These are phyloP conservation scores for Rosa multiflora DNA, from an alignment of 306 rosid species.

Conservation along the genomic window DNA sequence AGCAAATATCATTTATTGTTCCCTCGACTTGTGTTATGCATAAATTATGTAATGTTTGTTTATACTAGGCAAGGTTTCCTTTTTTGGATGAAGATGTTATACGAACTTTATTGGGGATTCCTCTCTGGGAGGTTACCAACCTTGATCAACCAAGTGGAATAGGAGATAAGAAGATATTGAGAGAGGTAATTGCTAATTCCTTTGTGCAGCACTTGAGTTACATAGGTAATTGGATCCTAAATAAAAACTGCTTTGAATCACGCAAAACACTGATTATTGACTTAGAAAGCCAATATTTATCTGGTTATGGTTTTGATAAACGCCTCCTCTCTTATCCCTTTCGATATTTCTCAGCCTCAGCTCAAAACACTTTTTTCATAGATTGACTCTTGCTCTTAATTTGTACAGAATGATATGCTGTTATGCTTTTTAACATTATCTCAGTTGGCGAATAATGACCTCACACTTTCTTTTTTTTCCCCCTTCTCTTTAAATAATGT, in stretches of 20 bases:
- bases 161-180: slow-evolving; percentile 87
- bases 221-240: background rate
- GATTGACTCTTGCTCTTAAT: background rate
- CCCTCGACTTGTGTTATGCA: slow-evolving; percentile 1
- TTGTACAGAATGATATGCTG: background rate
- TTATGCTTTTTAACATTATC: background rate
- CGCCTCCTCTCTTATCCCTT: background rate
- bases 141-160: slow-evolving; percentile 87
- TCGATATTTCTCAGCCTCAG: background rate
- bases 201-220: slow-evolving; percentile 6
- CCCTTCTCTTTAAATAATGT: background rate
- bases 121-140: slow-evolving; percentile 87
- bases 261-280: background rate
- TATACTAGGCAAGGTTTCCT: slow-evolving; percentile 81
- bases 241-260: no score
- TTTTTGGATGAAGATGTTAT: slow-evolving; percentile 96
- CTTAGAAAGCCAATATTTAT: background rate
- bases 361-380: background rate
- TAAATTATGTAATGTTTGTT: slow-evolving; percentile 17
- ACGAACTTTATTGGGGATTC: slow-evolving; percentile 56
- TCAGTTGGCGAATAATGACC: background rate
- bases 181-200: slow-evolving; percentile 60
- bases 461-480: slow-evolving; percentile 21
- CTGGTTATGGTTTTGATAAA: background rate
- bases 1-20: slow-evolving; percentile 6